Evolutionary conservation across 2,329 filamentous ascomycete species (phyloP).

Genomic region (Colletotrichum abscissum): DNA sequence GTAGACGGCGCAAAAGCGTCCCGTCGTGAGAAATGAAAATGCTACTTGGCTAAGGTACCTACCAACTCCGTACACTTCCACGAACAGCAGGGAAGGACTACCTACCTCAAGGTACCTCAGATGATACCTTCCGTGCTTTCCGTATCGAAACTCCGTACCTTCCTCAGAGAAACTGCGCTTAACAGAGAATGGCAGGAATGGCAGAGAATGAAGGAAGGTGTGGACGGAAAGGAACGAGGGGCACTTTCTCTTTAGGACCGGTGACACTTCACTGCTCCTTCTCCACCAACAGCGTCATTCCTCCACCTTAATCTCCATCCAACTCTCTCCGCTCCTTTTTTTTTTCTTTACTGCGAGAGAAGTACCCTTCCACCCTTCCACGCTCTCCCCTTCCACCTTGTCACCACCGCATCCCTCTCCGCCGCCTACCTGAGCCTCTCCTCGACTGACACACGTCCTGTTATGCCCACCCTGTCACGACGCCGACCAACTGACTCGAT

Average conservation of each 20-base stretch:
- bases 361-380: not conserved
- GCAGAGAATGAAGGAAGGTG: too few relatives aligned
- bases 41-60: too few relatives aligned
- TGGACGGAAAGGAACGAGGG: not conserved
- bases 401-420: too few relatives aligned
- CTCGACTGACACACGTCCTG: not conserved
- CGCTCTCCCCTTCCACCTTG: not conserved
- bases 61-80: too few relatives aligned
- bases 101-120: too few relatives aligned
- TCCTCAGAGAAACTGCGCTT: too few relatives aligned
- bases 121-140: too few relatives aligned
- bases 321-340: conserved; percentile 22
- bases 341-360: too few relatives aligned
- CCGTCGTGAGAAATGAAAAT: not conserved
- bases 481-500: conserved; percentile 7
- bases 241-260: not conserved
- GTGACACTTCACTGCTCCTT: conserved; percentile 29
- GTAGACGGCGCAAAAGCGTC: not conserved
- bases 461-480: conserved; percentile 18
- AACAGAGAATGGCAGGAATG: too few relatives aligned
- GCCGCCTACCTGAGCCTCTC: not conserved
- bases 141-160: too few relatives aligned
- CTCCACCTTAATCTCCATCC: conserved; percentile 31
- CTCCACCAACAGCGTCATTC: conserved; percentile 33
- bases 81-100: too few relatives aligned